Evolutionary conservation across 176 grass and related monocot species (phyloP), one percentile per base, ranked within the genome.

Genomic region (Alopecurus myosuroides): DNA sequence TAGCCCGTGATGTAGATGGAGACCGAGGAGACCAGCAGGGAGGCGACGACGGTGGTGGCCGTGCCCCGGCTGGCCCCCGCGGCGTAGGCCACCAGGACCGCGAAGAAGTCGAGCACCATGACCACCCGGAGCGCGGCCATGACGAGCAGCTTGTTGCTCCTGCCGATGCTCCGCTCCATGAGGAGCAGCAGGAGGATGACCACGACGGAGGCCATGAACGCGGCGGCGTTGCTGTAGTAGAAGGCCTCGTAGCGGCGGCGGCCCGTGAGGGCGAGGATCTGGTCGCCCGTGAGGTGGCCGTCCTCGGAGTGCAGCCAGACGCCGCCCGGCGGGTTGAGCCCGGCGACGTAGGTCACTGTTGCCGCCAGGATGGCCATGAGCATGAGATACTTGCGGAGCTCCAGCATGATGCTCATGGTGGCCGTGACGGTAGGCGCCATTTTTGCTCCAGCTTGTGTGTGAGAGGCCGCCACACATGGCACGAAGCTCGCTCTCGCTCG

Each of bases 151-250:
- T 28, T 79, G 56, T 18, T 62, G 28, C 28, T 22, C 61, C 12
- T 64, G 22, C 28, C 11, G 9, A 39, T 68, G 8, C 17, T 81
- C 19, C 61, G 35, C 35, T 57, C 46, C 78, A 51, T 51, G 79
- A 81, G 62, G 30, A 81, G 79, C 3, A 81, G 62, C 31, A 81
- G 79, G 63, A 78, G 74, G 33, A 88, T 81, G 63, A 69, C 81
- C 9, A 68, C 34, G 19, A 68, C 34, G 9, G 64, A 68, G 18
- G 64, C 19, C 64, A 68, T 39, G 64, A 68, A 68, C 3, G 64
- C 64, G 34, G 9, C 35, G 18, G 31, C 34, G 34, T 68, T 68
- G 64, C 64, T 68, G 64, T 68, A 68, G 19, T 68, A 68, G 64
- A 68, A 68, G 64, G 64, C 64, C 9, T 37, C 11, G 64, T 68